Evolutionary conservation across 192 early-diverging fungal species (phyloP).

Genomic region (Physocladia obscura): DNA sequence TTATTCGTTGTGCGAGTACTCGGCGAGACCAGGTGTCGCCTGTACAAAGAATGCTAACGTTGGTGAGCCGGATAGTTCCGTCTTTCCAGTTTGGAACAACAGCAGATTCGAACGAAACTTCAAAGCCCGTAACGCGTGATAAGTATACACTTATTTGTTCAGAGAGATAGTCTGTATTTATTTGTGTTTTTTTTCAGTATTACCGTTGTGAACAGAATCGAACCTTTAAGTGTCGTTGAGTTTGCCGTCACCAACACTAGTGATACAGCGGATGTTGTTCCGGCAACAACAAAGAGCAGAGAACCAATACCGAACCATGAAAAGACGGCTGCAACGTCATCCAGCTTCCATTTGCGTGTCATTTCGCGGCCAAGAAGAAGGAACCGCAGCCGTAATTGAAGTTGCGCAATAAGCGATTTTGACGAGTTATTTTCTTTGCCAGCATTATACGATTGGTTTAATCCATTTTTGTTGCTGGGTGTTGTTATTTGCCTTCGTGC

Average conservation of each 20-base stretch:
- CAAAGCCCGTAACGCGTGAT: constrained; percentile 74
- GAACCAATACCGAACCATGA: constrained; percentile 88
- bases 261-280: constrained; percentile 87
- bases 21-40: constrained; percentile 42
- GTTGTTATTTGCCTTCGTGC: too few species aligned
- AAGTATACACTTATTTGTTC: constrained; percentile 77
- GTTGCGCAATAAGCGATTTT: constrained; percentile 33
- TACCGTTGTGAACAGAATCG: not conserved
- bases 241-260: constrained; percentile 77
- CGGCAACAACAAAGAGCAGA: constrained; percentile 78
- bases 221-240: constrained; percentile 67
- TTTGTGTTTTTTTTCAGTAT: not conserved
- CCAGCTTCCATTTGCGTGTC: constrained; percentile 47
- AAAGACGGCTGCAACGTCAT: constrained; percentile 86
- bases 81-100: constrained; percentile 91
- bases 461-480: too few species aligned
- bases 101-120: constrained; percentile 85
- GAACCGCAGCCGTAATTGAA: constrained; percentile 40
- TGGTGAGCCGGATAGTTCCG: constrained; percentile 81
- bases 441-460: too few species aligned
- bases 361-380: constrained; percentile 42
- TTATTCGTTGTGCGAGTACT: not conserved
- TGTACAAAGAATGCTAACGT: constrained; percentile 64
- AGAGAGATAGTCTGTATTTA: constrained; percentile 52
- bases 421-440: too few species aligned